phyloP scores from a whole-genome alignment of 2,329 filamentous ascomycete genomes.

The Pseudogymnoascus sp. region DNA sequence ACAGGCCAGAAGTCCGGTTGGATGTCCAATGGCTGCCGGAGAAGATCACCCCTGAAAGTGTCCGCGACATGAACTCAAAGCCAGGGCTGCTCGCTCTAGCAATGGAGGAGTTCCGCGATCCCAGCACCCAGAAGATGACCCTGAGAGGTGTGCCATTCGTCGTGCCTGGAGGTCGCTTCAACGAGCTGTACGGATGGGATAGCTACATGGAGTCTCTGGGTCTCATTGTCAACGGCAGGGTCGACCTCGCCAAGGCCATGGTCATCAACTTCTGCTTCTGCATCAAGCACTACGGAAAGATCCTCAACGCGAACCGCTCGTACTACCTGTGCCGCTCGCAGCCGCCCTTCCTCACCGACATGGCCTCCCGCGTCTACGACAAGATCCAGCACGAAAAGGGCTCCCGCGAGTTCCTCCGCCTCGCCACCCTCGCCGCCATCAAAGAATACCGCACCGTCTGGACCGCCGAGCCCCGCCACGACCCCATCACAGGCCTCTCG shows the following conservation, averaged over 20 bases:
- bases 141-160: slow-evolving; percentile 83
- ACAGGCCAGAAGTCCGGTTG: slow-evolving; percentile 73
- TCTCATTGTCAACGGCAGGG: slow-evolving; percentile 73
- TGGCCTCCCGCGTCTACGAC: slow-evolving; percentile 90
- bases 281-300: slow-evolving; percentile 97
- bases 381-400: slow-evolving; percentile 81
- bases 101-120: slow-evolving; percentile 69
- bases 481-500: slow-evolving; percentile 39
- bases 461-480: slow-evolving; percentile 33
- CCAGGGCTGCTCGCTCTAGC: slow-evolving; percentile 85
- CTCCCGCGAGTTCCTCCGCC: slow-evolving; percentile 70
- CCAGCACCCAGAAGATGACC: slow-evolving; percentile 59
- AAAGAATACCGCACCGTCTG: slow-evolving; percentile 48
- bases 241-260: slow-evolving; percentile 87
- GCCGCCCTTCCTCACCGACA: slow-evolving; percentile 93
- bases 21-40: slow-evolving; percentile 77
- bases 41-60: slow-evolving; percentile 70
- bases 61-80: slow-evolving; percentile 75
- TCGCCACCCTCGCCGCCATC: slow-evolving; percentile 80
- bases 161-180: slow-evolving; percentile 96
- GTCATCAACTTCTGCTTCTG: slow-evolving; percentile 96
- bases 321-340: slow-evolving; percentile 95
- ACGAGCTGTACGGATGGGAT: slow-evolving; percentile 97
- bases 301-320: slow-evolving; percentile 90
- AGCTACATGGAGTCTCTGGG: slow-evolving; percentile 97